Evolutionary conservation across 257 asterid species (phyloP), one percentile per base, ranked within the genome.

Genomic region (Solanum virginianum): DNA sequence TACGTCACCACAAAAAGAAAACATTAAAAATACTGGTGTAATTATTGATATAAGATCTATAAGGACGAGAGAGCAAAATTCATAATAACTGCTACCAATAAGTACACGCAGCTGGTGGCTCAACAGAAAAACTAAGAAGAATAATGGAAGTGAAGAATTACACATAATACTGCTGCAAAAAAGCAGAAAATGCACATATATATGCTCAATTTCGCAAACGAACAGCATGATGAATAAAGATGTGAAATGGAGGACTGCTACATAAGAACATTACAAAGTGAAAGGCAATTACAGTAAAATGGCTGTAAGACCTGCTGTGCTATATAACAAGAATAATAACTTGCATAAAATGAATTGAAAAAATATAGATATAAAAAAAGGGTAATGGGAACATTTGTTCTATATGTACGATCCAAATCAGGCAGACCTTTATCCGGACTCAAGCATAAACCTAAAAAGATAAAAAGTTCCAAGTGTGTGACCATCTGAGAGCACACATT

Each of bases 1-100:
- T 96, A 83, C 56, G 83, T 60, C 70, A 89, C 70, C 70, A 88
- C 88, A 69, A 81, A 75, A 55, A 80, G 41, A 74, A 16, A 71
- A 59, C 18, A 85, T 43, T 70, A 32, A 74, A 83, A 84, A 81
- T 45, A 74, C 41, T 22, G 32, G 70, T 12, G 39, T 62, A 11
- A 62, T 11, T 47, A 47, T 1, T 45, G 59, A 74, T 47, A 47
- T 51, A 45, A 74, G 43, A 45, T 74, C 59, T 22, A 22, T 47
- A 6, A 12, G 2, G 69, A 62, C 69, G 11, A 63, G 16, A 24
- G 0, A 6, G 71, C 9, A n/a, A 60, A 60, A n/a, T n/a, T 60
- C 4, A 22, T n/a, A 60, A 10, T 26, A 60, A 60, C 3, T 60
- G 32, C 70, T 62, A 24, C 70, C 1, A 22, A 24, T 11, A 24